Percentiles rank a stretch among this genome's conserved stretches.
Evolutionary conservation across 1,284 basidiomycete species (phyloP).

Genomic region (Chalciporus sp.): DNA sequence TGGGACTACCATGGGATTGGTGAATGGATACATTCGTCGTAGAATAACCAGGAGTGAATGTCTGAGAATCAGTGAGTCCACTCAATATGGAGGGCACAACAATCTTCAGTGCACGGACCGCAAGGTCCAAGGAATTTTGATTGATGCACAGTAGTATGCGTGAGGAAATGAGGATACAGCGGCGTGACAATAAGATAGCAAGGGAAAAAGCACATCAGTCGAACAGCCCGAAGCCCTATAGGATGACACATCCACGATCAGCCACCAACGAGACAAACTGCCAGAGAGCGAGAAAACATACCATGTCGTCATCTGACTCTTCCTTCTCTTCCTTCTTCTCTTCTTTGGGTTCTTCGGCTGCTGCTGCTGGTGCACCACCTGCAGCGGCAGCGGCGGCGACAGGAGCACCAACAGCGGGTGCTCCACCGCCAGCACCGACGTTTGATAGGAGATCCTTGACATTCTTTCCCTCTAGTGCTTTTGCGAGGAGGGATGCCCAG

Average conservation of each 20-base stretch:
- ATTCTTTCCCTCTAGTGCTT: constrained; percentile 98
- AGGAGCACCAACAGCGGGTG: constrained; percentile 66
- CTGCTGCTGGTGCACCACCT: constrained; percentile 62
- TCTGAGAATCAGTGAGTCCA: not conserved
- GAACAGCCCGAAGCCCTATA: constrained; percentile 81
- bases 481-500: constrained; percentile 96
- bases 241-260: not conserved
- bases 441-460: constrained; percentile 94
- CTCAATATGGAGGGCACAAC: not conserved
- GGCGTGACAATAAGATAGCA: constrained; percentile 28
- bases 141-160: constrained; percentile 25
- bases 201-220: constrained; percentile 51
- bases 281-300: constrained; percentile 44
- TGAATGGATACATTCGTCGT: too few relatives aligned
- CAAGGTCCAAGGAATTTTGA: constrained; percentile 15
- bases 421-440: constrained; percentile 84
- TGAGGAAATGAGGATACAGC: constrained; percentile 19
- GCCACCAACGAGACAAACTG: not conserved
- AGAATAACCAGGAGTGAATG: not conserved
- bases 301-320: constrained; percentile 92
- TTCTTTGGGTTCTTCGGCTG: constrained; percentile 64
- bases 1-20: too few relatives aligned
- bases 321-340: constrained; percentile 90
- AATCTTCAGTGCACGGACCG: constrained; percentile 17
- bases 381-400: constrained; percentile 55